phyloP scores from a whole-genome alignment of 139 green algal genomes.

The Ettlia oleoabundans region DNA sequence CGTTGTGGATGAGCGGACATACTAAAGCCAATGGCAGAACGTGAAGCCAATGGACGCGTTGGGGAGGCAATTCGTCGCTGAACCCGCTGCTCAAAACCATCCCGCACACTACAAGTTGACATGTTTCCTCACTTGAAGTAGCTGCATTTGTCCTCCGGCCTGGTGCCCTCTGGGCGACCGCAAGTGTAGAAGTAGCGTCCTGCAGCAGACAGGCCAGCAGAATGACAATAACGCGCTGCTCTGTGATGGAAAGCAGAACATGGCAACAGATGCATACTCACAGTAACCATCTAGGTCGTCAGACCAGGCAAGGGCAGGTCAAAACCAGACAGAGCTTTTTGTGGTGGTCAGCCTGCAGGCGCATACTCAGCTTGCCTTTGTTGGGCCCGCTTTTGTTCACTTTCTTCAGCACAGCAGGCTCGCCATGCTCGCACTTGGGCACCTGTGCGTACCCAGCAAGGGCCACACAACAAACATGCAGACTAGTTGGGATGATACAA shows the following conservation, averaged over 20 bases:
- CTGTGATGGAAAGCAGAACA: not conserved
- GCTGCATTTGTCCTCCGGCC: conserved; percentile 41
- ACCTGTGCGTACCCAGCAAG: too few relatives aligned
- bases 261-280: not conserved
- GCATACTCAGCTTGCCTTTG: conserved; percentile 12
- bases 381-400: conserved; percentile 62
- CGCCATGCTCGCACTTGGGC: conserved; percentile 54
- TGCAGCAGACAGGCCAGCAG: not conserved
- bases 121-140: conserved; percentile 49
- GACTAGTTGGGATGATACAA: too few relatives aligned
- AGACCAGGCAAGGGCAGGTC: not conserved
- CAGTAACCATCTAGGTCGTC: not conserved
- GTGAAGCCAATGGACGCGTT: not conserved
- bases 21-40: not conserved
- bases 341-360: not conserved
- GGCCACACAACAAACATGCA: too few relatives aligned
- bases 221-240: not conserved
- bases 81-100: not conserved
- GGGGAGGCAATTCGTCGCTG: not conserved
- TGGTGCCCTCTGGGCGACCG: conserved; percentile 5
- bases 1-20: not conserved
- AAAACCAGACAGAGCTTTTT: not conserved
- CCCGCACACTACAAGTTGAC: not conserved
- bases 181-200: conserved; percentile 54
- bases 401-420: conserved; percentile 51